Conservation (phyloP, 2,329 filamentous ascomycete genomes). For the Apiospora rasikravindrae region DNA sequence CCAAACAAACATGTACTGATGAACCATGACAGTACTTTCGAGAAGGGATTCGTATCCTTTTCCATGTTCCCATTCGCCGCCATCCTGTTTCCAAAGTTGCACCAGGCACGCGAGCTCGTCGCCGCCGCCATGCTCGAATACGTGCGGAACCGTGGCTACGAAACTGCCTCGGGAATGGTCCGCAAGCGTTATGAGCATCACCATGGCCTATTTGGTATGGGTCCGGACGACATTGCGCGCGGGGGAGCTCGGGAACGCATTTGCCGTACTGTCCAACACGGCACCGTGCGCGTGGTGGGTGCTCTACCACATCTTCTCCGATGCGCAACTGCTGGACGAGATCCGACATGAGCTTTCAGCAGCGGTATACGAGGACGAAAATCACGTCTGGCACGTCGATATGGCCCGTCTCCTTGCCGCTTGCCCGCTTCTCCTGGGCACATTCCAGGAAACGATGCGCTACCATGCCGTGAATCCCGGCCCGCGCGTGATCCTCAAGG, state of each 20-base stretch:
- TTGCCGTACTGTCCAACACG: conserved; percentile 33
- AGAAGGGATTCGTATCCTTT: conserved; percentile 28
- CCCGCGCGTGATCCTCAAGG: conserved; percentile 32
- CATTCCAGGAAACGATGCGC: conserved; percentile 36
- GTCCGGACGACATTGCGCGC: conserved; percentile 32
- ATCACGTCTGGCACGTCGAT: not conserved
- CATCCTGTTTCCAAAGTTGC: conserved; percentile 21
- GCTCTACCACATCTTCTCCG: conserved; percentile 33
- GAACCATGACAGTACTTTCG: conserved; percentile 25
- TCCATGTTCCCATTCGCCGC: conserved; percentile 25
- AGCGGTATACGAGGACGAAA: conserved; percentile 22
- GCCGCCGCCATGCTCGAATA: conserved; percentile 30
- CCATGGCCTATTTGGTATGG: conserved; percentile 26
- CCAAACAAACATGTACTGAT: too few relatives aligned
- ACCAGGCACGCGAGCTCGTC: conserved; percentile 25
- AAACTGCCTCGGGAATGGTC: conserved; percentile 32
- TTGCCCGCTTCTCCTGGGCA: conserved; percentile 38
- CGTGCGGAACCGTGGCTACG: conserved; percentile 29
- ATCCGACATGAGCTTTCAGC: conserved; percentile 22
- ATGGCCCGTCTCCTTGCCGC: conserved; percentile 8
- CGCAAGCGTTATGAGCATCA: conserved; percentile 33
- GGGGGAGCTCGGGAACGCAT: conserved; percentile 34
- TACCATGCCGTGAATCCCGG: conserved; percentile 31
- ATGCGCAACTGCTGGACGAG: conserved; percentile 29
- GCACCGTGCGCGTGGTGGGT: conserved; percentile 33